phyloP scores from a whole-genome alignment of 306 rosid species.

The Ammopiptanthus mongolicus region DNA sequence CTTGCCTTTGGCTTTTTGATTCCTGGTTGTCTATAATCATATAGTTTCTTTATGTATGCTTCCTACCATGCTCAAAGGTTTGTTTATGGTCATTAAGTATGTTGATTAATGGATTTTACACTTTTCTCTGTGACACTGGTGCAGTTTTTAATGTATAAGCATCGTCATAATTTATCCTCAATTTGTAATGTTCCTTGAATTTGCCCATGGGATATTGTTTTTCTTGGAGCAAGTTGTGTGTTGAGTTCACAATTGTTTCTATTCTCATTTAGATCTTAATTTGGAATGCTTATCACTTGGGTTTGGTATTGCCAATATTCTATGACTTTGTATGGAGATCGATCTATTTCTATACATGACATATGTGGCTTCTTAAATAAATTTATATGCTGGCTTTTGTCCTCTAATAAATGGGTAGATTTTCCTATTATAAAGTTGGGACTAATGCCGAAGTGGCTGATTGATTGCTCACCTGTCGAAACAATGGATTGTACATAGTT shows the following conservation, averaged over 20 bases:
- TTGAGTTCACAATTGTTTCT: neutral
- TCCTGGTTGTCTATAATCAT: neutral
- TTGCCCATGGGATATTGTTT: neutral
- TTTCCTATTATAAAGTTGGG: neutral
- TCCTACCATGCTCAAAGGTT: neutral
- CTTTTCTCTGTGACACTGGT: neutral
- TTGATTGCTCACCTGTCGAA: neutral
- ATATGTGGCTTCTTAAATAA: slow-evolving; percentile 6
- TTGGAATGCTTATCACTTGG: neutral
- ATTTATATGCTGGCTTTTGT: neutral
- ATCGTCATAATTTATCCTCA: neutral
- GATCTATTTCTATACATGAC: slow-evolving; percentile 1
- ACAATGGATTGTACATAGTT: neutral
- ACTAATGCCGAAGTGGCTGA: neutral
- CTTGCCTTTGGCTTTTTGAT: neutral
- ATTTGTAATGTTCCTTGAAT: slow-evolving; percentile 12
- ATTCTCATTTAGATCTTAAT: slow-evolving; percentile 13
- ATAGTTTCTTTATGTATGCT: neutral
- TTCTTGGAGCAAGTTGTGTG: neutral
- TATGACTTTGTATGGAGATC: neutral
- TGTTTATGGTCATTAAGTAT: neutral
- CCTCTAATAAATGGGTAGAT: neutral
- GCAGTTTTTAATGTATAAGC: neutral
- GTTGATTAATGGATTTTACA: neutral
- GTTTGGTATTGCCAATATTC: neutral